Base-by-base conservation (phyloP, 2,329 filamentous ascomycete genomes). In the Cadophora luteo-olivacea region DNA sequence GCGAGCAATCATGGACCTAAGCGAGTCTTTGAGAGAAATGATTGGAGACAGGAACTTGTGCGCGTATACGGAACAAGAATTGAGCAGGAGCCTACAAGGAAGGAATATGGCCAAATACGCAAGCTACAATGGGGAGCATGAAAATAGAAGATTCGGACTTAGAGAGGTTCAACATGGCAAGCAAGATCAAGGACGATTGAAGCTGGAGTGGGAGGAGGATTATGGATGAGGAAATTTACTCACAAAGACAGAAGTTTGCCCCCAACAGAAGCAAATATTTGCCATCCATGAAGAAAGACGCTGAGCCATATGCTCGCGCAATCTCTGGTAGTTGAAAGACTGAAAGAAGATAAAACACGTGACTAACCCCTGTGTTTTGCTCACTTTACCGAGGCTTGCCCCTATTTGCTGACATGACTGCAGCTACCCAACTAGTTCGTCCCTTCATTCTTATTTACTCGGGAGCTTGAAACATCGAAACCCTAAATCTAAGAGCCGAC, bases 401-500 rank as follows among this genome's bases (percentile, higher is more conserved):
- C 11, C 51, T 22, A 55, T 29, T 55, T 24, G 45, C 6, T n/a
- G 45, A 32, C 51, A 55, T n/a, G 12, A 9, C 24, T 24, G 36
- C 38, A 7, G 4, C 58, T 48, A 29, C 58, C 38, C 38, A n/a
- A 48, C 36, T 61, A 45, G 36, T 61, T 48, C 38, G 24, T 48
- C 58, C 25, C 58, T 45, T 25, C 29, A 45, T 36, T n/a, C 24
- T 49, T 5, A 48, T 12, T 5, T 48, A 1, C 60, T 62, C 41
- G 25, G 60, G 41, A 62, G 29, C 38, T 62, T 62, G 60, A 49
- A 48, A 48, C 41, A 22, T 14, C 25, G 14, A 32, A 25, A 60
- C 57, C 4, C 24, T 45, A 51, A 62, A 60, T 5, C 16, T 3
- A n/a, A 7, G 4, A 49, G 14, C 16, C 4, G n/a, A 36, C 9